Evolutionary conservation across 768 basidiomycete genomes (phyloP).

Genomic region (Rhizopogon sp.): DNA sequence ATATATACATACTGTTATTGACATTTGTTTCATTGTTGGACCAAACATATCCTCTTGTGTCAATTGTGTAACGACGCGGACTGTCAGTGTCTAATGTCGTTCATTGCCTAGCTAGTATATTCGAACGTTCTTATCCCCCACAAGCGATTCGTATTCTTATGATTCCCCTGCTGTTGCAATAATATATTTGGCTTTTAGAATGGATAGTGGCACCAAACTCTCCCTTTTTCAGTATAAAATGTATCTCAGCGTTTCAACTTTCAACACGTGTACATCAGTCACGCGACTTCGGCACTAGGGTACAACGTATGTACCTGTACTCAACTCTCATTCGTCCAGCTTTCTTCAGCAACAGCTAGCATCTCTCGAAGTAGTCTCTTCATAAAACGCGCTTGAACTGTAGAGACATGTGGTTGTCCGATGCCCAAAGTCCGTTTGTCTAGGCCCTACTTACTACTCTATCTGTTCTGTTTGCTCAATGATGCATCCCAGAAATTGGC

Average conservation of each 20-base stretch:
- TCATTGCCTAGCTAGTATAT: not conserved
- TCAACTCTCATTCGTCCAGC: not conserved
- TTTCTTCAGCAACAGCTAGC: not conserved
- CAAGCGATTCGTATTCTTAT: not conserved
- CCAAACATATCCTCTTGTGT: not conserved
- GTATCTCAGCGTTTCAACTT: too few relatives aligned
- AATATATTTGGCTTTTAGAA: too few relatives aligned
- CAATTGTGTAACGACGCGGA: not conserved
- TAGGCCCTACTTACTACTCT: not conserved
- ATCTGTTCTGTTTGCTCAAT: not conserved
- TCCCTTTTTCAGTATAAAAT: not conserved
- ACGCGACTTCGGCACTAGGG: not conserved
- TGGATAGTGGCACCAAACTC: too few relatives aligned
- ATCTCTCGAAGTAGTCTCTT: not conserved
- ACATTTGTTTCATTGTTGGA: constrained; percentile 12
- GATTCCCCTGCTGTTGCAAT: not conserved
- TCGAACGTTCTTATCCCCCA: not conserved
- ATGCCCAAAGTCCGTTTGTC: constrained; percentile 38
- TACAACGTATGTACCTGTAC: not conserved
- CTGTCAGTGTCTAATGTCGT: not conserved
- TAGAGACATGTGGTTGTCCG: constrained; percentile 45
- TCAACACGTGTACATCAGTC: not conserved
- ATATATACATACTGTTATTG: constrained; percentile 24
- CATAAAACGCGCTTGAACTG: not conserved
- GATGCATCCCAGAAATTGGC: constrained; percentile 69